A percentile compares a stretch with the other conserved stretches of the same genome.
Evolutionary conservation across 73 alveolate species (phyloP).

Genomic region (Urostyla sp.): DNA sequence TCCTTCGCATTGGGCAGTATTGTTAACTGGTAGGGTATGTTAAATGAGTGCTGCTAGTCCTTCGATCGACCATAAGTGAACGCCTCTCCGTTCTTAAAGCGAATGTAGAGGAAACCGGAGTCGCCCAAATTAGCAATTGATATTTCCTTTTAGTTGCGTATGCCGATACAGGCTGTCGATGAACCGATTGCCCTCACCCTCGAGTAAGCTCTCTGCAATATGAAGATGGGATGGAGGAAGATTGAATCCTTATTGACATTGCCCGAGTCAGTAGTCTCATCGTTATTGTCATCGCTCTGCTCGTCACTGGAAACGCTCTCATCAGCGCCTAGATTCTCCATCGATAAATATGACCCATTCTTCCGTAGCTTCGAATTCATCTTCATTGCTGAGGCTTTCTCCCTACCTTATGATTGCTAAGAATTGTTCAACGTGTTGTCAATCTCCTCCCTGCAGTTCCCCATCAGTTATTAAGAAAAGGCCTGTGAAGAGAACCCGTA

Average conservation of each 20-base stretch:
- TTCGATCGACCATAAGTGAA: conserved; percentile 37
- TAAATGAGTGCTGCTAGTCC: conserved; percentile 74
- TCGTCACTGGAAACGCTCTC: background rate
- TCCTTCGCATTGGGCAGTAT: conserved; percentile 54
- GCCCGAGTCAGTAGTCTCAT: background rate
- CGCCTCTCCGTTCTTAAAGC: conserved; percentile 44
- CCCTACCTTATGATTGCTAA: background rate
- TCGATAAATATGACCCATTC: conserved; percentile 35
- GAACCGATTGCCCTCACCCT: conserved; percentile 55
- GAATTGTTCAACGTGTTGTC: no score
- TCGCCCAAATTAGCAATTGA: conserved; percentile 69
- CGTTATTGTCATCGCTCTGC: background rate
- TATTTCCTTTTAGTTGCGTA: conserved; percentile 36
- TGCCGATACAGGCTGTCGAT: conserved; percentile 56
- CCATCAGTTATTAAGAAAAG: conserved; percentile 67
- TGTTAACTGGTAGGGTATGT: conserved; percentile 69
- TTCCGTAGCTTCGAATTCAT: conserved; percentile 1
- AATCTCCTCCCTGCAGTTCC: conserved; percentile 6
- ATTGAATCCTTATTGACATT: background rate
- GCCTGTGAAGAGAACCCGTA: conserved; percentile 65
- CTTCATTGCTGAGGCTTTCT: conserved; percentile 2
- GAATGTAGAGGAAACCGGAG: conserved; percentile 51
- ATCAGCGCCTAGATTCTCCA: conserved; percentile 43
- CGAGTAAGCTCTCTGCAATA: conserved; percentile 47
- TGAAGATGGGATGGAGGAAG: conserved; percentile 29